A percentile compares a stretch with the other conserved stretches of the same genome.
Conservation (phyloP, 2,329 filamentous ascomycete species). For the Aureobasidium sp. region DNA sequence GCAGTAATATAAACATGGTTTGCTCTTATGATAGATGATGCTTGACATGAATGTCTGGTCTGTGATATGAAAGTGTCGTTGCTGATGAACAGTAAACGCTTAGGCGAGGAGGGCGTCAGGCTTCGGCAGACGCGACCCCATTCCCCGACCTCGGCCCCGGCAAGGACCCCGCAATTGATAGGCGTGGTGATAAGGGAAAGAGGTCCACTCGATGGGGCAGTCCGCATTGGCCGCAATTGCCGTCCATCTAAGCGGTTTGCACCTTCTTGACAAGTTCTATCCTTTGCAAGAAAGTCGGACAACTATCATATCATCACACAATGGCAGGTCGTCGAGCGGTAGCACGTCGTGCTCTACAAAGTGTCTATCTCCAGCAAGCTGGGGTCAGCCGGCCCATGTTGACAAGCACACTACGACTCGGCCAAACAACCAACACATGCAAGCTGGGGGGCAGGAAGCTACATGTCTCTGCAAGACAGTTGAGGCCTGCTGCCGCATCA, state of each 20-base stretch:
- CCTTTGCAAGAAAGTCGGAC: background rate
- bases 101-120: background rate
- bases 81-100: background rate
- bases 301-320: conserved; percentile 6
- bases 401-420: conserved; percentile 33
- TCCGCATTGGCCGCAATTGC: conserved; percentile 6
- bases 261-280: background rate
- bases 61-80: background rate
- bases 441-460: conserved; percentile 41
- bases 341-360: conserved; percentile 35
- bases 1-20: conserved; percentile 7
- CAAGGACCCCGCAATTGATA: conserved; percentile 10
- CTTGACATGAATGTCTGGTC: background rate
- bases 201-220: background rate
- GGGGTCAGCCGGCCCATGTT: conserved; percentile 30
- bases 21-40: background rate
- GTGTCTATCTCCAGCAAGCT: conserved; percentile 33
- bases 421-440: conserved; percentile 29
- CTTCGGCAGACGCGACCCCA: background rate
- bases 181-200: conserved; percentile 3
- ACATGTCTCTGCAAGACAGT: conserved; percentile 50
- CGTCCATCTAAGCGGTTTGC: background rate
- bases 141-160: conserved; percentile 12
- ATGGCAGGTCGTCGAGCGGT: conserved; percentile 43
- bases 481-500: conserved; percentile 41